Conservation (phyloP, 2,329 filamentous ascomycete species). For the Cladosporium colombiae region DNA sequence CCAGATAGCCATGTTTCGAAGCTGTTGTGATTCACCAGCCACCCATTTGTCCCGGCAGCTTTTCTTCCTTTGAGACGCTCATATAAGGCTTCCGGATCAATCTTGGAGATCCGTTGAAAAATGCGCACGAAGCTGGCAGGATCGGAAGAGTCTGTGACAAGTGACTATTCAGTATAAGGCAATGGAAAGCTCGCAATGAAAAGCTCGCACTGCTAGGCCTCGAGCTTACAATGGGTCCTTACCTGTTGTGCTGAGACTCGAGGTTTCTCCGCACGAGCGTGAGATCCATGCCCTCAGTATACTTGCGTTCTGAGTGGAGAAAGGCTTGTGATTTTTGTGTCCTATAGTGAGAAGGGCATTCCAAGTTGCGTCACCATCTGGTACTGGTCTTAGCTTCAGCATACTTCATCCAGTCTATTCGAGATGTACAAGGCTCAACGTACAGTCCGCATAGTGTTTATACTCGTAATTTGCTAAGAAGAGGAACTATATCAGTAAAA, state of each 20-base stretch:
- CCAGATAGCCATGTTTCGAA: constrained; percentile 2
- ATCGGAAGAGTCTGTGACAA: not conserved
- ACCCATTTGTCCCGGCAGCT: not conserved
- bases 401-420: not conserved
- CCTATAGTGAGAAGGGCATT: not conserved
- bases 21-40: not conserved
- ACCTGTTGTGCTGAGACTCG: not conserved
- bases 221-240: not conserved
- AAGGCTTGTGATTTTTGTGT: not conserved
- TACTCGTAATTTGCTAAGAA: too few relatives aligned
- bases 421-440: too few relatives aligned
- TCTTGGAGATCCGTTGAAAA: not conserved
- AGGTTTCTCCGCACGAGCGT: not conserved
- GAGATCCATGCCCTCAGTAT: not conserved
- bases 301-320: not conserved
- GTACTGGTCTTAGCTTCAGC: not conserved
- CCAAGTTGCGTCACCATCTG: not conserved
- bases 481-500: too few relatives aligned
- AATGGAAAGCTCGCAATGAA: not conserved
- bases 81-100: not conserved
- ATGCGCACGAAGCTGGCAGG: not conserved
- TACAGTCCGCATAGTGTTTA: too few relatives aligned
- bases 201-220: not conserved
- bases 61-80: not conserved
- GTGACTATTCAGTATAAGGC: not conserved